Percentiles rank a stretch among this genome's conserved stretches.
Evolutionary conservation across 139 green algal genomes (phyloP).

Genomic region (Volvox reticuliferus): DNA sequence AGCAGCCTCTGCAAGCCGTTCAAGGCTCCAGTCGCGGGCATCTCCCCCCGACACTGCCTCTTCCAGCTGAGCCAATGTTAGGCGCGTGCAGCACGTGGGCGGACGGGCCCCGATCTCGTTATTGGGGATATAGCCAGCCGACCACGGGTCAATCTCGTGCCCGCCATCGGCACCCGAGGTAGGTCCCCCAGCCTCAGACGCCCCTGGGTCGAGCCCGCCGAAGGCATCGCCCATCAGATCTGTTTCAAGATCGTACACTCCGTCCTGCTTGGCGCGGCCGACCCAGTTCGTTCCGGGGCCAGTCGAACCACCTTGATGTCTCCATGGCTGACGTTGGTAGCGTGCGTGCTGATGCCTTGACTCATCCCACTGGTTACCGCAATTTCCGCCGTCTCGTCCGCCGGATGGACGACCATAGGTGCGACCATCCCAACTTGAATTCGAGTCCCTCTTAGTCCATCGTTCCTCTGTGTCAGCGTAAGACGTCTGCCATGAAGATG

Average conservation of each 20-base stretch:
- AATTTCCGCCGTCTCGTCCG: background rate
- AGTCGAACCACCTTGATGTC: background rate
- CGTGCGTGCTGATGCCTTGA: background rate
- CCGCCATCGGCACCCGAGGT: background rate
- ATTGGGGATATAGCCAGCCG: no score
- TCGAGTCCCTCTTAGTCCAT: background rate
- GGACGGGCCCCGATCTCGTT: no score
- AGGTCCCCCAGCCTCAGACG: background rate
- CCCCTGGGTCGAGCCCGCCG: background rate
- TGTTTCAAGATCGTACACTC: background rate
- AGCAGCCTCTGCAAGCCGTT: slow-evolving; percentile 10
- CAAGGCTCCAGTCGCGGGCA: background rate
- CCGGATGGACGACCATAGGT: background rate
- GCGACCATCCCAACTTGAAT: background rate
- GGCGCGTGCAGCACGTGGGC: background rate
- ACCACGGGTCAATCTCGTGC: background rate
- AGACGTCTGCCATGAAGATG: background rate
- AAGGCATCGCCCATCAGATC: slow-evolving; percentile 15
- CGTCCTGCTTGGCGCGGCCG: background rate
- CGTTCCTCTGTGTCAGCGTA: background rate
- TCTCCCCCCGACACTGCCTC: background rate
- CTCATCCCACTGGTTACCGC: background rate
- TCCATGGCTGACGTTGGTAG: background rate
- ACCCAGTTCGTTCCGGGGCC: background rate
- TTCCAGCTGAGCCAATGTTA: slow-evolving; percentile 10